Evolutionary conservation across 1,139 yeast species (phyloP), one percentile per base, ranked within the genome.

Genomic region (Candida glucosophila): DNA sequence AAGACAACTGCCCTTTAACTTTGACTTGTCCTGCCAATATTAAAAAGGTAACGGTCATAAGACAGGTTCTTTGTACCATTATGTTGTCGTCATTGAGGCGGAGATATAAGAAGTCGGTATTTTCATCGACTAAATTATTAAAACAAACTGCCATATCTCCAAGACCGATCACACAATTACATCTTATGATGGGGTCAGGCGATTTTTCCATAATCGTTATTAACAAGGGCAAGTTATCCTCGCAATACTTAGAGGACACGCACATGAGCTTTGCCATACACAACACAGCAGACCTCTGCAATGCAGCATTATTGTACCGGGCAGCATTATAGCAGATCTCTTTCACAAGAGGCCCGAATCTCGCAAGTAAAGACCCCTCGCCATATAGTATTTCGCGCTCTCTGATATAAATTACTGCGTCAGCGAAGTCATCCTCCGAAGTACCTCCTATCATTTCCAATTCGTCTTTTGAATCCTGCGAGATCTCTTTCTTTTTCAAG

Each of bases 91-190:
- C 98, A 23, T 81, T 86, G 21, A 92, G 69, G 29, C 96, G 71
- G 28, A 83, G 76, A 44, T 90, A 92, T 27, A 92, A 58, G 49
- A 74, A 82, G 41, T 85, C 94, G 1, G 95, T 86, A 44, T 85
- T 86, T 37, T 85, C 94, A 53, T 92, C 98, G 24, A 90, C 83
- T 33, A 88, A 65, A 39, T 83, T 88, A 45, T 90, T 92, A 66
- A 90, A 90, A 44, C 95, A 83, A 12, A 90, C 96, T 1, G 97
- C 95, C 77, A 90, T 81, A 51, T 92, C 99, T 14, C 98, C 97
- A 19, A 92, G 62, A 0, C 96, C 96, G 17, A 92, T 58, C 2
- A 90, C 94, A 30, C 94, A 80, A 47, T 92, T 92, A 28, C 95
- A 80, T 36, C 97, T 67, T 16, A 86, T 80, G 10, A 83, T 74